These are phyloP conservation scores for Pseudocercospora macadamiae DNA, from an alignment of 2,329 filamentous ascomycete species.

Conservation along the genomic window DNA sequence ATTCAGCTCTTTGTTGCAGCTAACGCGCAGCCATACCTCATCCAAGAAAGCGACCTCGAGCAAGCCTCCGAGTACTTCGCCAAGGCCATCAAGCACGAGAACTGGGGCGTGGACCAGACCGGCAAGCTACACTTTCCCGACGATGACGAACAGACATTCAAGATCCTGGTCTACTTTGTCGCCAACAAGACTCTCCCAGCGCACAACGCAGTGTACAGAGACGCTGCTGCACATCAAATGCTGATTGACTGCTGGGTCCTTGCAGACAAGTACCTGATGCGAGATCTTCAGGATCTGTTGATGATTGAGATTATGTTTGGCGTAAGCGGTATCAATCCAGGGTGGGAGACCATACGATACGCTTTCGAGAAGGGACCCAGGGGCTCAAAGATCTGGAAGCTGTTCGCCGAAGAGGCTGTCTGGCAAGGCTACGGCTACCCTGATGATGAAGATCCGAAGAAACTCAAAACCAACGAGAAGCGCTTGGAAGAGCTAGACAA, in stretches of 20 bases:
- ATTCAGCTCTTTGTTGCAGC: neutral
- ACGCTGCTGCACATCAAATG: neutral
- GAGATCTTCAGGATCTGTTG: neutral
- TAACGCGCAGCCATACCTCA: neutral
- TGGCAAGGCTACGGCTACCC: neutral
- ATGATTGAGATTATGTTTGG: neutral
- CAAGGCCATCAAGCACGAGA: slow-evolving; percentile 9
- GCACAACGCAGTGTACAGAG: neutral
- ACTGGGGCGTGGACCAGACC: neutral
- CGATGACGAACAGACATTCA: slow-evolving; percentile 10
- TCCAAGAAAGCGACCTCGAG: neutral
- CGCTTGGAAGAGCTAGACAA: neutral
- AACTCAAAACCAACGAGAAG: neutral
- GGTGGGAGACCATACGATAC: neutral
- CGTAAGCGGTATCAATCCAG: rapidly evolving
- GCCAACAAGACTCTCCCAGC: neutral
- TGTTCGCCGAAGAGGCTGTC: neutral
- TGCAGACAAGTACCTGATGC: neutral
- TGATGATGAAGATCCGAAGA: neutral
- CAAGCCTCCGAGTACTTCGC: slow-evolving; percentile 6
- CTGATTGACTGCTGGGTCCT: neutral
- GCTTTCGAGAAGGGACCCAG: neutral
- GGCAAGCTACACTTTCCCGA: slow-evolving; percentile 9
- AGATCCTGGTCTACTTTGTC: slow-evolving; percentile 16
- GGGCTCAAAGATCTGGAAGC: neutral